These are phyloP conservation scores for Piper betle DNA, from an alignment of 164 flowering plant species.

Conservation along the genomic window DNA sequence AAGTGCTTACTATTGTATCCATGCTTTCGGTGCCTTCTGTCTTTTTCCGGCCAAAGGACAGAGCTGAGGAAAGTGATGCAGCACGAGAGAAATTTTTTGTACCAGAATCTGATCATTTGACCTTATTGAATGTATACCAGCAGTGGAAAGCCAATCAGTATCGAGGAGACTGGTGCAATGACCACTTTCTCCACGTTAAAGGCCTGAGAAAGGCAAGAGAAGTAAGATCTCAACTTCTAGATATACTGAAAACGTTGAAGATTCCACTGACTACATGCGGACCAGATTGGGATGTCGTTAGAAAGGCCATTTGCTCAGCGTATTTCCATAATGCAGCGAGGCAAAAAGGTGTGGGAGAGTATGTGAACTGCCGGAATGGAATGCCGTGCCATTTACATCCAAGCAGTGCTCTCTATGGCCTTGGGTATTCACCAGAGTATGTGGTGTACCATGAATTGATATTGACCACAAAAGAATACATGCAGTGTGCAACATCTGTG, in stretches of 20 bases:
- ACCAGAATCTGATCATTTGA: conserved; percentile 89
- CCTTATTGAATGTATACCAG: conserved; percentile 70
- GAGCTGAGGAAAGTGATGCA: conserved; percentile 87
- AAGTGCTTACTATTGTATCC: conserved; percentile 79
- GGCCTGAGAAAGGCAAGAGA: conserved; percentile 82
- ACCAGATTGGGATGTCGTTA: conserved; percentile 59
- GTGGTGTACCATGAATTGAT: conserved; percentile 86
- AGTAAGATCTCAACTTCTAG: conserved; percentile 78
- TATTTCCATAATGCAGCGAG: conserved; percentile 87
- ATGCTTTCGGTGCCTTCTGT: conserved; percentile 97
- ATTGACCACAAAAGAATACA: conserved; percentile 76
- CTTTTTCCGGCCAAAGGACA: conserved; percentile 81
- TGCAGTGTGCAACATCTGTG: conserved; percentile 84
- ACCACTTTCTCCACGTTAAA: conserved; percentile 78
- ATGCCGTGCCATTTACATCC: conserved; percentile 89
- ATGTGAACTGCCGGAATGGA: conserved; percentile 69
- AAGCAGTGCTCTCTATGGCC: conserved; percentile 70
- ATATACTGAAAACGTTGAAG: conserved; percentile 61
- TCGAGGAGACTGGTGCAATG: conserved; percentile 89
- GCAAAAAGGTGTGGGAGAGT: conserved; percentile 75
- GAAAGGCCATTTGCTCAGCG: conserved; percentile 86
- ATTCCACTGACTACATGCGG: conserved; percentile 59
- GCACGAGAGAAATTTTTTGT: conserved; percentile 85
- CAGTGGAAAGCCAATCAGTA: conserved; percentile 77
- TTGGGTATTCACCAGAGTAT: conserved; percentile 73